A percentile compares a stretch with the other conserved stretches of the same genome.
These are phyloP conservation scores for Pyrenochaeta sp. DNA, from an alignment of 2,329 filamentous ascomycete species.

Conservation along the genomic window DNA sequence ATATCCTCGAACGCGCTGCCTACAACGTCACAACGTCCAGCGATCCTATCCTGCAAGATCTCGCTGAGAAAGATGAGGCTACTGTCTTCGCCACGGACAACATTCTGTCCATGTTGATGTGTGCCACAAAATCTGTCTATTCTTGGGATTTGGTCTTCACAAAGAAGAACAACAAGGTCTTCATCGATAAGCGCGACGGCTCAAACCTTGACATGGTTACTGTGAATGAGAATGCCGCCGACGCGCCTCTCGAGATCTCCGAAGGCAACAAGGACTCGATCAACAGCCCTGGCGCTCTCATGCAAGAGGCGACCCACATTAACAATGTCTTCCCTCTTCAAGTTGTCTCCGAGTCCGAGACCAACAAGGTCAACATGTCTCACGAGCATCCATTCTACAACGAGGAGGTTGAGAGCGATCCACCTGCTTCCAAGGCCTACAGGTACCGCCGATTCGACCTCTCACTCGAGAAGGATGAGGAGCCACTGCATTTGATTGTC, in stretches of 20 bases:
- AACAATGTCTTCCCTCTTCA: constrained; percentile 99
- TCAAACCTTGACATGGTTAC: constrained; percentile 96
- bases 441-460: constrained; percentile 98
- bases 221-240: constrained; percentile 97
- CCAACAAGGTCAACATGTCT: constrained; percentile 80
- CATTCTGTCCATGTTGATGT: constrained; percentile 99
- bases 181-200: constrained; percentile 97
- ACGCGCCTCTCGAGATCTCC: constrained; percentile 88
- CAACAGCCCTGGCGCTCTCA: constrained; percentile 91
- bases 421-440: constrained; percentile 95
- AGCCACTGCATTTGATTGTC: constrained; percentile 90
- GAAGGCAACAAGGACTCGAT: constrained; percentile 93
- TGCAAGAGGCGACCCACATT: constrained; percentile 98
- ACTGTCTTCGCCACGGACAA: constrained; percentile 97
- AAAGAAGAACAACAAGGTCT: constrained; percentile 94
- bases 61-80: constrained; percentile 93
- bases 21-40: constrained; percentile 98
- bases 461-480: constrained; percentile 87
- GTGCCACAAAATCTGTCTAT: constrained; percentile 93
- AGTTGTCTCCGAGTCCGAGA: constrained; percentile 83
- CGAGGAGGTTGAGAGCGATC: constrained; percentile 87
- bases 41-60: constrained; percentile 95
- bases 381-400: constrained; percentile 99
- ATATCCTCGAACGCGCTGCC: constrained; percentile 87
- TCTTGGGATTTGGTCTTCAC: constrained; percentile 97